Evolutionary conservation across 2,329 filamentous ascomycete genomes (phyloP).

Genomic region (Remersonia thermophila): DNA sequence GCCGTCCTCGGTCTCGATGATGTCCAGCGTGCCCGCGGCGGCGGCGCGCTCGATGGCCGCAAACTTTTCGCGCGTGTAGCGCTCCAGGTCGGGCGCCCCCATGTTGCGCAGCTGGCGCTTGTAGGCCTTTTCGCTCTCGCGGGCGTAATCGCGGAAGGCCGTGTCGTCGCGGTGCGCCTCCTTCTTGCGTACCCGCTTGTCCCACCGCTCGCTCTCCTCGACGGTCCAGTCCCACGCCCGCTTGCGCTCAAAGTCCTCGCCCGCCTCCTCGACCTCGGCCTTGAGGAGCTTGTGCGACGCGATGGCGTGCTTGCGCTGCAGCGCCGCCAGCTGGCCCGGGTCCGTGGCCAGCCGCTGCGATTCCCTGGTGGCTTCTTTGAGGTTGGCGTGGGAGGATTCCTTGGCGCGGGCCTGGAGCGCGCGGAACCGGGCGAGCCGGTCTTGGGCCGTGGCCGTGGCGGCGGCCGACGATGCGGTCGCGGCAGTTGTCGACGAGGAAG

Average conservation of each 20-base stretch:
- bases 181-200: slow-evolving; percentile 80
- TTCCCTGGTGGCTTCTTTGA: slow-evolving; percentile 75
- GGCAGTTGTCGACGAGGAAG: slow-evolving; percentile 4
- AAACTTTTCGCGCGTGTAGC: slow-evolving; percentile 80
- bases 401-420: slow-evolving; percentile 73
- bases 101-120: slow-evolving; percentile 77
- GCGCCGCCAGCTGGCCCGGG: slow-evolving; percentile 59
- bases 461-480: slow-evolving; percentile 10
- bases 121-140: slow-evolving; percentile 85
- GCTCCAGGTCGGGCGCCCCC: slow-evolving; percentile 60
- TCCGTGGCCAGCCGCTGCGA: slow-evolving; percentile 69
- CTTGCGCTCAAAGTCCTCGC: slow-evolving; percentile 93
- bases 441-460: slow-evolving; percentile 39
- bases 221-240: slow-evolving; percentile 98
- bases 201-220: slow-evolving; percentile 90
- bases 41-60: slow-evolving; percentile 76
- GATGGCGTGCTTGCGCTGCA: slow-evolving; percentile 78
- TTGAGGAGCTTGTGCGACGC: slow-evolving; percentile 89
- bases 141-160: slow-evolving; percentile 77
- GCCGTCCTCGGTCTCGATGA: slow-evolving; percentile 89
- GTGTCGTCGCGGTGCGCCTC: slow-evolving; percentile 69
- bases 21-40: slow-evolving; percentile 71
- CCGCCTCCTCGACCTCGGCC: slow-evolving; percentile 71
- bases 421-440: slow-evolving; percentile 73
- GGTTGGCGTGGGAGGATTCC: slow-evolving; percentile 58